Evolutionary conservation across 768 basidiomycete species (phyloP), one percentile per base, ranked within the genome.

Genomic region (Lactarius quietus): DNA sequence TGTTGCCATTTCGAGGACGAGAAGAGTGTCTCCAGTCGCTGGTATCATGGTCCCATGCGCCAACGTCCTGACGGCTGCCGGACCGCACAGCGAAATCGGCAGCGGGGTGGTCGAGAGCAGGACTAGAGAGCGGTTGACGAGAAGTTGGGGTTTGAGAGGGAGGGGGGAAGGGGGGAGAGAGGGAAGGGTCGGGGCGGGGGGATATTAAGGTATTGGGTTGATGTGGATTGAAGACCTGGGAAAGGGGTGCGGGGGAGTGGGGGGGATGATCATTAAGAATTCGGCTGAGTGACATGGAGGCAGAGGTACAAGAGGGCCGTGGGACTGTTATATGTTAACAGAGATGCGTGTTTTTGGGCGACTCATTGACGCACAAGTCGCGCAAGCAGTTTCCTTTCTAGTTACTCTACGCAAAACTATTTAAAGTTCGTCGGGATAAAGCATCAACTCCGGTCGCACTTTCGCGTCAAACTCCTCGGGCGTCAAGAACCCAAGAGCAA

Each of bases 391-490:
- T 69, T 52, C 68, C 65, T 69, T 69, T 63, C 54, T 61, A n/a
- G 66, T 56, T 38, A 33, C 52, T 55, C 48, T 8, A 41, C 26
- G 39, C 63, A 7, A 29, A 45, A 70, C 56, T 26, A 20, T n/a
- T 72, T 69, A 82, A 29, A 71, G 67, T 69, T 86, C 85, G 51
- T 84, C 83, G 2, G 93, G 93, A 68, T 87, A 78, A 65, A 96
- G 73, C 94, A 96, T 96, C 76, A 94, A 74, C 78, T 96, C 93
- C 43, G 92, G 93, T 63, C 91, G 85, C 66, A 95, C 97, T 80
- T 94, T 93, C 75, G 85, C 81, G 77, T 98, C 95, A 77, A 98
- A 99, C 76, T 95, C 93, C 74, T 96, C 93, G 0, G 86, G 80
- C 1, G 90, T 90, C 72, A 98, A 76, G 76, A 92, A 88, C 57